Conservation (phyloP, 164 flowering plant species). For the Paratinospora sagittata region DNA sequence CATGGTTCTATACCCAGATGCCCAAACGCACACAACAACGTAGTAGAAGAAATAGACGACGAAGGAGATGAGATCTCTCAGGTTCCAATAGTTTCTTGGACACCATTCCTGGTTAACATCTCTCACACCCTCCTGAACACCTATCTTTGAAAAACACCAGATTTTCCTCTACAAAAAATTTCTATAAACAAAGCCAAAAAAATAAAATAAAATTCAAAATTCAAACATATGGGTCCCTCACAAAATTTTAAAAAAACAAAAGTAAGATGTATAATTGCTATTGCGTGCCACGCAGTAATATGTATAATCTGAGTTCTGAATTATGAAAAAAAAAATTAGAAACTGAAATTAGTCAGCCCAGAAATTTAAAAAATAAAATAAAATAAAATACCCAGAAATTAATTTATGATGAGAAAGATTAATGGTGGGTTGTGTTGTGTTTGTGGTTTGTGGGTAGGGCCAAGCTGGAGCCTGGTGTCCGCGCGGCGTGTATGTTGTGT, state of each 20-base stretch:
- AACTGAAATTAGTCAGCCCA: no score
- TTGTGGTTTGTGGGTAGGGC: background rate
- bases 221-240: background rate
- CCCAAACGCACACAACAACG: background rate
- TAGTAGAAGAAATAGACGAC: background rate
- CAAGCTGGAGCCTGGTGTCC: background rate
- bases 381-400: no score
- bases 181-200: background rate
- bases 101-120: conserved; percentile 5
- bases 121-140: background rate
- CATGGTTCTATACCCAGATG: background rate
- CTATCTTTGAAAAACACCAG: background rate
- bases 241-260: no score
- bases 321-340: no score
- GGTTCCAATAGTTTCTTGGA: conserved; percentile 1
- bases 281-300: conserved; percentile 6
- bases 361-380: no score
- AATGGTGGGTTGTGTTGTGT: no score
- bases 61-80: background rate
- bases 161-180: background rate
- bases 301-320: no score
- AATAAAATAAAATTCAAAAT: background rate
- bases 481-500: conserved; percentile 1
- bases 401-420: no score
- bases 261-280: background rate